A percentile compares a stretch with the other conserved stretches of the same genome.
Conservation (phyloP, 1,284 basidiomycete genomes). For the Cutaneotrichosporon daszewskae region DNA sequence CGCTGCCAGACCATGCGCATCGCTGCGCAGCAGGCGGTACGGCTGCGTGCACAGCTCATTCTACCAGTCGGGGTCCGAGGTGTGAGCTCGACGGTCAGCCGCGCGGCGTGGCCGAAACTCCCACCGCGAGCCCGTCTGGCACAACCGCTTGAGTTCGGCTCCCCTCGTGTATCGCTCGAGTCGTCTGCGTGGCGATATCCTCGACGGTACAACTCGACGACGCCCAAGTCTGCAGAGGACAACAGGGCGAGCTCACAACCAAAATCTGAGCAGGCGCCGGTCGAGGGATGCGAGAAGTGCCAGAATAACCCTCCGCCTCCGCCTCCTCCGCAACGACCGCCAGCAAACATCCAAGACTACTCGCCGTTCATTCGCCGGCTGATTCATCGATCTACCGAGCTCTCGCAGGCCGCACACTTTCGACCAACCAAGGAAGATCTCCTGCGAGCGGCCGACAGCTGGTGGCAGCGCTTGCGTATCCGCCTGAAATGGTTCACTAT, state of each 20-base stretch:
- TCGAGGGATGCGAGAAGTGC: background rate
- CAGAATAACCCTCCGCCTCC: no score
- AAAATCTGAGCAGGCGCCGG: no score
- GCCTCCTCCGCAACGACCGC: conserved; percentile 7
- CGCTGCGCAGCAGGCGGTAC: no score
- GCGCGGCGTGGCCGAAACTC: no score
- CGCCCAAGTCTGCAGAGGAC: background rate
- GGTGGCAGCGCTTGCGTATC: conserved; percentile 83
- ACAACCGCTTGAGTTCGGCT: no score
- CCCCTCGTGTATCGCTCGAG: no score
- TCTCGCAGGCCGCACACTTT: conserved; percentile 53
- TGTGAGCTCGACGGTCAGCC: no score
- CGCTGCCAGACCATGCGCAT: no score
- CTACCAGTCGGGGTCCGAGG: no score
- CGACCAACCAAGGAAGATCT: conserved; percentile 82
- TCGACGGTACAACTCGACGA: background rate
- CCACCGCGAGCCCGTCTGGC: no score
- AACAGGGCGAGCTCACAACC: background rate
- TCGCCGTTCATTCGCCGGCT: conserved; percentile 70
- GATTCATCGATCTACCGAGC: conserved; percentile 29
- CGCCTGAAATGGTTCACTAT: conserved; percentile 99
- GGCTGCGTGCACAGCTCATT: no score
- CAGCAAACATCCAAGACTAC: conserved; percentile 54
- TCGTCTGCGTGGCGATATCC: background rate
- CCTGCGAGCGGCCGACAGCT: conserved; percentile 73